phyloP scores from a whole-genome alignment of 139 green algal species.

The Dunaliella primolecta region DNA sequence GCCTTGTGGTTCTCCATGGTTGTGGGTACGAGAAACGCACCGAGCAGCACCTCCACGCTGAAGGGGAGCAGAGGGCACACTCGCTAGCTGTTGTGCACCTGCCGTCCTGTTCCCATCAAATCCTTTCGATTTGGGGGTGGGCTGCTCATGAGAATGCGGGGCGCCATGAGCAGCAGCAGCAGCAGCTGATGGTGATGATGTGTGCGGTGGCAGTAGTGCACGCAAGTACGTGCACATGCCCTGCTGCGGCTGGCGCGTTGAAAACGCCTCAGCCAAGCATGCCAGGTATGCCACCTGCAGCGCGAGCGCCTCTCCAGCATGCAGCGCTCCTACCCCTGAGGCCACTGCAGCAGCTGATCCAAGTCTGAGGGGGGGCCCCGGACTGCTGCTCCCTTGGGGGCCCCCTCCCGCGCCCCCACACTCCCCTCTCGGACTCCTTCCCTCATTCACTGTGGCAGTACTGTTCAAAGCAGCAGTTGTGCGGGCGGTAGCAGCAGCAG shows the following conservation, averaged over 20 bases:
- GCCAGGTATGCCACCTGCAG: conserved; percentile 34
- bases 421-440: no score
- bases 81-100: no score
- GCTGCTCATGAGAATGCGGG: no score
- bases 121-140: no score
- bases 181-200: not conserved
- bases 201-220: not conserved
- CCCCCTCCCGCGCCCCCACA: no score
- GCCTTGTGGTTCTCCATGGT: not conserved
- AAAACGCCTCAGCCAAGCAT: conserved; percentile 50
- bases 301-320: conserved; percentile 5
- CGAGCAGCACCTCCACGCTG: not conserved
- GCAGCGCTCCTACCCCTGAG: no score
- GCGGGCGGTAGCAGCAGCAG: not conserved
- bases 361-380: no score
- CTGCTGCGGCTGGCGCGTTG: conserved; percentile 35
- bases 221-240: conserved; percentile 15
- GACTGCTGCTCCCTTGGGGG: no score
- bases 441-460: no score
- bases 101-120: no score
- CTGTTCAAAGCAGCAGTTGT: not conserved
- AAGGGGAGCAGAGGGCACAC: not conserved
- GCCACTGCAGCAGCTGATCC: no score
- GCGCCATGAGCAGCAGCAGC: not conserved
- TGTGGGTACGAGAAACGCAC: not conserved